Evolutionary conservation across 1,284 basidiomycete genomes (phyloP), one percentile per base, ranked within the genome.

Genomic region (Cryptococcus sp.): DNA sequence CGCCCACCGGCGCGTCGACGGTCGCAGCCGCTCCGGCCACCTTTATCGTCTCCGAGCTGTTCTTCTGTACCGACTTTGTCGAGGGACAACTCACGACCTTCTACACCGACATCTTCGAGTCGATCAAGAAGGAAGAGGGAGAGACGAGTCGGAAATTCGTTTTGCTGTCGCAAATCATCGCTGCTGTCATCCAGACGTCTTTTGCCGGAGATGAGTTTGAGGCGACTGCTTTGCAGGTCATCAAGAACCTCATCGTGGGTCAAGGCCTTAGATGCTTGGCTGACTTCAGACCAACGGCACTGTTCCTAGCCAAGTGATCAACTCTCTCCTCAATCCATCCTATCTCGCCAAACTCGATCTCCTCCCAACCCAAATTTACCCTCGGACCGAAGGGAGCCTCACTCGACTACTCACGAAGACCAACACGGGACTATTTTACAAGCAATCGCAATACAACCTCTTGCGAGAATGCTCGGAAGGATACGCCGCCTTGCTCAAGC

Each of bases 381-480:
- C 28, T 31, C 28, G 28, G 7, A 39, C 37, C 61, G 65, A 2
- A 53, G 53, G 21, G 44, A 59, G 22, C 57, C 63, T 4, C 44
- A 53, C 26, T 36, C 48, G 1, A 38, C 66, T 52, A 9, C 43
- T 53, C 9, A 54, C 62, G 32, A 66, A 65, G 45, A 54, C 60
- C n/a, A 63, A 55, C 60, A 73, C 66, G 3, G 46, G 62, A 11
- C 50, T 63, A 22, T 75, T 73, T 73, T 98, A 94, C 79, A 97
- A 94, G 71, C 95, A 98, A 72, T 92, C 92, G 74, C 97, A 97
- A 73, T 97, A 92, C 78, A 99, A 98, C 64, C 80, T 99, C 28
- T 80, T 97, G 10, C 86, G 95, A 35, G 95, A 99, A 74, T 90
- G 95, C 60, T 93, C 90, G 1, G 93, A 98, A 76, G 95, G 95